Evolutionary conservation across 345 rosid species (phyloP).

Genomic region (Noccaea bulbosa): DNA sequence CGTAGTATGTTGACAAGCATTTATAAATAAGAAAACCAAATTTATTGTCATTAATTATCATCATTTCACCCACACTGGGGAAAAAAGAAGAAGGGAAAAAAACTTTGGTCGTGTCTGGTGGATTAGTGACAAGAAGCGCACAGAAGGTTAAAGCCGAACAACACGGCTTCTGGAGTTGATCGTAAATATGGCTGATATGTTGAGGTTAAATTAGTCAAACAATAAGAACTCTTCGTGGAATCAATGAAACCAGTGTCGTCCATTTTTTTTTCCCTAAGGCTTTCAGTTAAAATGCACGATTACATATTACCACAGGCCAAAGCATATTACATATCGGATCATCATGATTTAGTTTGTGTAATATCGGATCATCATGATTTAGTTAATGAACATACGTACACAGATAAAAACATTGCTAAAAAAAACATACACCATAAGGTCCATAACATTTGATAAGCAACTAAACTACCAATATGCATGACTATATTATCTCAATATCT

Average conservation of each 20-base stretch:
- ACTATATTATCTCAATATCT: background rate
- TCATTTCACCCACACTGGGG: background rate
- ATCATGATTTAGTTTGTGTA: background rate
- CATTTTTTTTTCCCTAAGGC: no score
- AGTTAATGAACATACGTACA: background rate
- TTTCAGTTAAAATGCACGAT: no score
- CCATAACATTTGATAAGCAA: background rate
- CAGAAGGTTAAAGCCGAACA: conserved; percentile 13
- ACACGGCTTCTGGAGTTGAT: conserved; percentile 27
- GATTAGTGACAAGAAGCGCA: conserved; percentile 38
- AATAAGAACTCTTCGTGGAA: conserved; percentile 13
- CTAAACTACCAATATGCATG: background rate
- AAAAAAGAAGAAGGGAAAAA: background rate
- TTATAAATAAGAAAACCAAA: background rate
- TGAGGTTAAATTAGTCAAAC: conserved; percentile 19
- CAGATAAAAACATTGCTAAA: background rate
- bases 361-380: background rate
- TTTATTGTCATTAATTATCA: conserved; percentile 7
- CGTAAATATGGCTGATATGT: background rate
- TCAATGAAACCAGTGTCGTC: conserved; percentile 17
- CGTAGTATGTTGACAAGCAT: conserved; percentile 36
- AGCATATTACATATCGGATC: background rate
- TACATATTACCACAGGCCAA: background rate
- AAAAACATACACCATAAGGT: background rate
- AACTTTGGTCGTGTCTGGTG: conserved; percentile 35